phyloP scores from a whole-genome alignment of 805 yeast species.

The Candida caryicola region DNA sequence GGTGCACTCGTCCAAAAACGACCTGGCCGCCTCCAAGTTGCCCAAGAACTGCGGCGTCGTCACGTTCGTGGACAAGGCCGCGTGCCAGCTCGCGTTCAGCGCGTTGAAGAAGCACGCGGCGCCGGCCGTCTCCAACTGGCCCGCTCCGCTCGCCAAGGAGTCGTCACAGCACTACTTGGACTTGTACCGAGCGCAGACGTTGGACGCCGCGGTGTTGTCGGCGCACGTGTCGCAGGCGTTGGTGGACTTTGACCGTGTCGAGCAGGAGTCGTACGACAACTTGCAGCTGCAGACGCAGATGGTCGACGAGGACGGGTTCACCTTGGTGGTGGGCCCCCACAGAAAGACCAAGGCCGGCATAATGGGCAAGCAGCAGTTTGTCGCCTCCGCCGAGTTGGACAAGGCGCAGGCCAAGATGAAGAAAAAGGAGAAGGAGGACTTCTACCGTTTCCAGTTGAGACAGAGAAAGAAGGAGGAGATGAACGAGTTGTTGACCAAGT shows the following conservation, averaged over 20 bases:
- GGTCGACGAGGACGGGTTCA: slow-evolving; percentile 94
- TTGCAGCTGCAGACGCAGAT: slow-evolving; percentile 52
- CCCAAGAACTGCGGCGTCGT: slow-evolving; percentile 76
- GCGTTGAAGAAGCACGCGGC: slow-evolving; percentile 53
- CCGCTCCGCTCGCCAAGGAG: slow-evolving; percentile 25
- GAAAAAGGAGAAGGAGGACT: slow-evolving; percentile 80
- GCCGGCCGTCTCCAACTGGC: slow-evolving; percentile 35
- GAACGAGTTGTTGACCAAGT: slow-evolving; percentile 78
- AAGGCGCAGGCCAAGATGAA: slow-evolving; percentile 52
- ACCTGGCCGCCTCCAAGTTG: slow-evolving; percentile 40
- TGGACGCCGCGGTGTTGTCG: slow-evolving; percentile 53
- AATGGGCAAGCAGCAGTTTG: slow-evolving; percentile 49
- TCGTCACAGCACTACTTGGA: slow-evolving; percentile 45
- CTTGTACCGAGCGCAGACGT: slow-evolving; percentile 28
- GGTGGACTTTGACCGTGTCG: slow-evolving; percentile 66
- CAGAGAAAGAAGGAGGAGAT: slow-evolving; percentile 90
- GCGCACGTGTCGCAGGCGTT: slow-evolving; percentile 58
- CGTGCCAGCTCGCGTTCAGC: slow-evolving; percentile 60
- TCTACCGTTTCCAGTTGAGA: slow-evolving; percentile 93
- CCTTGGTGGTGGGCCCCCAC: slow-evolving; percentile 83
- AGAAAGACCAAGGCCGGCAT: slow-evolving; percentile 77
- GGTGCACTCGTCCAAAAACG: slow-evolving; percentile 16
- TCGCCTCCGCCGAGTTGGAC: slow-evolving; percentile 35
- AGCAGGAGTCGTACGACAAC: slow-evolving; percentile 56
- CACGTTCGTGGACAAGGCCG: slow-evolving; percentile 68